Base-by-base conservation (phyloP, 2,329 filamentous ascomycete species). In the Cladophialophora immunda region DNA sequence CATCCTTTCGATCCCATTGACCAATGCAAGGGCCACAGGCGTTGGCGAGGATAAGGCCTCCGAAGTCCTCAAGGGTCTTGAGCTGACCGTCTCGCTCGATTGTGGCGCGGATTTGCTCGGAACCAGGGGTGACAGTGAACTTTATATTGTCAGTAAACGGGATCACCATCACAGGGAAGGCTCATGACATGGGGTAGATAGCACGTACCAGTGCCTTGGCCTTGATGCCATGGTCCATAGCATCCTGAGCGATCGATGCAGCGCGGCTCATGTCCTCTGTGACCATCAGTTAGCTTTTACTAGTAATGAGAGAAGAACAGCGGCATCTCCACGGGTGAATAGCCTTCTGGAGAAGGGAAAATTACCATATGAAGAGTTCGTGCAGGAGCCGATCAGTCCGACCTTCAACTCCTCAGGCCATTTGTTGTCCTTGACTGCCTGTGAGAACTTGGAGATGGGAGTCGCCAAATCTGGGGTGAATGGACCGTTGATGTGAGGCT, bases 391-490 rank as follows among this genome's bases (percentile, higher is more conserved):
- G 76, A 99, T 98, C 66, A 99, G 85, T 78, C 94, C 94, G 73
- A 97, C 95, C 85, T 97, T 97, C 77, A 99, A 87, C 79, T 97
- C 93, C 81, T 95, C 90, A 22, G 95, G 95, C 95, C 95, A 99
- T 81, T 90, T 89, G 85, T 99, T 97, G 77, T 90, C 89, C 85
- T 96, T 93, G 77, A 94, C 94, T 73, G 93, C 92, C 77, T 96
- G 90, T 82, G 92, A 93, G 85, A 98, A 97, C 85, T 97, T 95
- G 83, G 93, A 97, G 80, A 99, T 96, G 59, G 95, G 95, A 7
- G 95, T 98, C 64, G 93, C 94, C 83, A 99, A 86, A 88, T 99
- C 95, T 69, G 95, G 95, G 30, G 95, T 99, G 88, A 98, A 98
- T 72, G 95, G 95, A 73, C 95, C 95, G 85, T 99, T 99, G 85